These are phyloP conservation scores for Alternaria triticimaculans DNA, from an alignment of 2,329 filamentous ascomycete species.

Conservation along the genomic window DNA sequence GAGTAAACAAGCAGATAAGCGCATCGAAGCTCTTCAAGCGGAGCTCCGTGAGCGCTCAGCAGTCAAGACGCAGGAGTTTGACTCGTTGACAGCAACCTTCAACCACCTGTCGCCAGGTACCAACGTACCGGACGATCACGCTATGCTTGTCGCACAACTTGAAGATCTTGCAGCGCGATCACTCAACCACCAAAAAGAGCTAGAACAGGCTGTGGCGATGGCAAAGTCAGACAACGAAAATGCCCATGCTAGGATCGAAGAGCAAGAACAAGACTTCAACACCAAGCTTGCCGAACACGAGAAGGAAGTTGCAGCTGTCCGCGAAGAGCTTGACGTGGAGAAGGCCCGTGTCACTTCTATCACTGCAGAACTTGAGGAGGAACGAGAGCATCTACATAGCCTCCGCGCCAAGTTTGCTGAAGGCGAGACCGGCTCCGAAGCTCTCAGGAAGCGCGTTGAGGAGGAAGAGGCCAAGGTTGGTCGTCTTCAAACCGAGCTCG, in stretches of 20 bases:
- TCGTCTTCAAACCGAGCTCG: conserved; percentile 72
- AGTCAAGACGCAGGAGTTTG: conserved; percentile 32
- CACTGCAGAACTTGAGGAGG: conserved; percentile 64
- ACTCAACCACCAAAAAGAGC: conserved; percentile 52
- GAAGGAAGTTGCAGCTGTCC: conserved; percentile 42
- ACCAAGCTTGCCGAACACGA: conserved; percentile 49
- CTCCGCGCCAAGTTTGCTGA: conserved; percentile 77
- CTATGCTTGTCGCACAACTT: conserved; percentile 50
- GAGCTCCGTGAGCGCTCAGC: conserved; percentile 64
- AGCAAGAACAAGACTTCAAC: conserved; percentile 48
- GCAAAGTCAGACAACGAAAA: conserved; percentile 56
- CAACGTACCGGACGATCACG: conserved; percentile 46
- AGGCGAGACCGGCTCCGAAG: conserved; percentile 83
- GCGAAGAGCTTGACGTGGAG: conserved; percentile 56
- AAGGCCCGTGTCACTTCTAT: conserved; percentile 56
- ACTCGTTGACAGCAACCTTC: conserved; percentile 45
- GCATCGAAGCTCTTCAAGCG: conserved; percentile 60
- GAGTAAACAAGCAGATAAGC: conserved; percentile 50
- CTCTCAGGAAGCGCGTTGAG: conserved; percentile 74
- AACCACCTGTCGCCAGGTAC: conserved; percentile 46
- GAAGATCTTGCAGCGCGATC: conserved; percentile 54
- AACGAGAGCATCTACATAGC: conserved; percentile 71
- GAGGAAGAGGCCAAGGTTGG: conserved; percentile 77
- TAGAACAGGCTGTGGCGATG: conserved; percentile 55
- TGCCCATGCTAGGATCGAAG: conserved; percentile 48